Percentiles rank a stretch among this genome's conserved stretches.
These are phyloP conservation scores for Vitellaria paradoxa DNA, from an alignment of 179 eudicot genomes.

Conservation along the genomic window DNA sequence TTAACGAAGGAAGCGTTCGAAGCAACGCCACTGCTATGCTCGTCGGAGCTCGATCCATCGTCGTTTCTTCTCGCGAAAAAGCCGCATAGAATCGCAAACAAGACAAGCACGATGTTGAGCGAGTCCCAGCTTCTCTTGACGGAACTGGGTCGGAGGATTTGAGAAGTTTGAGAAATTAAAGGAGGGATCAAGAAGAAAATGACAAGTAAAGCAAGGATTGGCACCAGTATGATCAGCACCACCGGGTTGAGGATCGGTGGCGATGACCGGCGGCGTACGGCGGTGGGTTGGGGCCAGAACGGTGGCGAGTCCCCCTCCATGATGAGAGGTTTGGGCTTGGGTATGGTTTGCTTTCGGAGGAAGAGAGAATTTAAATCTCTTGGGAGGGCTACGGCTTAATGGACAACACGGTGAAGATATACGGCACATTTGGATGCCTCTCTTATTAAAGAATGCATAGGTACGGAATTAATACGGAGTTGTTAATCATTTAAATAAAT, in stretches of 20 bases:
- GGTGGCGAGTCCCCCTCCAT: conserved; percentile 62
- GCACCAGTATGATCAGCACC: conserved; percentile 41
- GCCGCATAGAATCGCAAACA: conserved; percentile 68
- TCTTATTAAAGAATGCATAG: too few relatives aligned
- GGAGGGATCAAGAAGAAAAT: conserved; percentile 38
- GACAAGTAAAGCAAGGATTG: conserved; percentile 41
- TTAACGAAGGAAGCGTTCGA: neutral
- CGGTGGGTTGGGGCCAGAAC: conserved; percentile 43
- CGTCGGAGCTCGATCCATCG: conserved; percentile 20
- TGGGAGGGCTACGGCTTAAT: neutral
- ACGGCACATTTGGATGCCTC: too few relatives aligned
- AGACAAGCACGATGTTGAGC: conserved; percentile 49
- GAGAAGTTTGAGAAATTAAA: conserved; percentile 26
- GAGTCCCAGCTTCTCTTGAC: conserved; percentile 51
- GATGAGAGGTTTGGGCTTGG: neutral
- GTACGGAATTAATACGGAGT: neutral
- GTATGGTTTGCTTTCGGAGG: neutral
- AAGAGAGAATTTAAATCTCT: neutral
- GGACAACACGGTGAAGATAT: neutral
- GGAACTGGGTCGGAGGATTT: conserved; percentile 30
- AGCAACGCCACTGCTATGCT: neutral
- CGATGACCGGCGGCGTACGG: conserved; percentile 31
- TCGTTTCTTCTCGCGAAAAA: conserved; percentile 47
- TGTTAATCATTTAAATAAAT: too few relatives aligned
- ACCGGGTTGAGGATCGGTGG: conserved; percentile 52